Percentiles rank a stretch among this genome's conserved stretches.
Evolutionary conservation across 495 filamentous ascomycete genomes (phyloP).

Genomic region (Penicillium cataractarum): DNA sequence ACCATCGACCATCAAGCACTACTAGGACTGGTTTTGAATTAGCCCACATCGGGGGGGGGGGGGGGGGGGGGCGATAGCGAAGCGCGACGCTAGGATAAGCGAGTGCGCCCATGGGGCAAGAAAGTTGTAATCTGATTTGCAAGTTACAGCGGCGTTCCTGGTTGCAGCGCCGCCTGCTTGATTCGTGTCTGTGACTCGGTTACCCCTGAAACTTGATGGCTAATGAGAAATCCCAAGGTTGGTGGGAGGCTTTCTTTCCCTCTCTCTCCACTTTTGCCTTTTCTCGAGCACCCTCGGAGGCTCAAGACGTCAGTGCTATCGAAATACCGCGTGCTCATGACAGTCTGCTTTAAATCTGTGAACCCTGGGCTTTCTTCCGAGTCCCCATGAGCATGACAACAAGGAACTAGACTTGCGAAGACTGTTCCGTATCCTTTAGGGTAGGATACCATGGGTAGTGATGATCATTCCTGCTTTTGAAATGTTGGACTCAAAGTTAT

Average conservation of each 20-base stretch:
- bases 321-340: not conserved
- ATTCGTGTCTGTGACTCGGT: not conserved
- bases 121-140: not conserved
- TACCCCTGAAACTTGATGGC: not conserved
- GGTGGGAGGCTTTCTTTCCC: not conserved
- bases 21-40: not conserved
- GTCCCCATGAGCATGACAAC: not conserved
- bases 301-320: not conserved
- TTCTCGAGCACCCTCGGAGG: not conserved
- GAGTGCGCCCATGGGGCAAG: not conserved
- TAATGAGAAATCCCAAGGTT: not conserved
- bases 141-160: not conserved
- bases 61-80: not conserved
- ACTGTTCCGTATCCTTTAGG: not conserved
- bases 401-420: not conserved
- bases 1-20: not conserved
- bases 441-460: not conserved
- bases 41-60: not conserved
- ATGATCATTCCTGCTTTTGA: not conserved
- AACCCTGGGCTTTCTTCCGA: not conserved
- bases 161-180: not conserved
- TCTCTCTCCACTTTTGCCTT: not conserved
- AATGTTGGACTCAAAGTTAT: not conserved
- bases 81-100: constrained; percentile 8
- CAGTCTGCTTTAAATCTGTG: not conserved